These are phyloP conservation scores for Gentiana dahurica DNA, from an alignment of 257 asterid genomes.

Conservation along the genomic window DNA sequence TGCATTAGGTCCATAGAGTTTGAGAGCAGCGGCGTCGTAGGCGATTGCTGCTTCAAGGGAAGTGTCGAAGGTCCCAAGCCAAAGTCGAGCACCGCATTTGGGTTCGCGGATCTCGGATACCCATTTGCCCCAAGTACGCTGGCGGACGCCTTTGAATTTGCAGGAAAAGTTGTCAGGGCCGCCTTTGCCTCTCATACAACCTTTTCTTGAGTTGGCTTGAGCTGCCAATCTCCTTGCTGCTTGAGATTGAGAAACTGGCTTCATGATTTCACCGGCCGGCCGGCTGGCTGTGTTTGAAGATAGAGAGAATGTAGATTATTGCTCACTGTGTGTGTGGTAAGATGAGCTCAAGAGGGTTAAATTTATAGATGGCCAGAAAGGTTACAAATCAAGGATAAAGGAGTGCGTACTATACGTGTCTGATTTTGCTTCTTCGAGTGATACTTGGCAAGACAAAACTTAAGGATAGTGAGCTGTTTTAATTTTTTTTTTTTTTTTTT, in stretches of 20 bases:
- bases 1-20: slow-evolving; percentile 51
- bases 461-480: slow-evolving; percentile 1
- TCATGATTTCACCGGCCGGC: neutral
- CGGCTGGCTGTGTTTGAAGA: neutral
- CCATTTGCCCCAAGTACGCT: slow-evolving; percentile 94
- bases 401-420: slow-evolving; percentile 5
- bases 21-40: slow-evolving; percentile 62
- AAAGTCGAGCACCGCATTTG: slow-evolving; percentile 57
- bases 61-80: slow-evolving; percentile 83
- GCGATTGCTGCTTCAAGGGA: slow-evolving; percentile 70
- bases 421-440: slow-evolving; percentile 1
- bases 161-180: slow-evolving; percentile 81
- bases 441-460: slow-evolving; percentile 8
- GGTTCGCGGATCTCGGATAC: slow-evolving; percentile 91
- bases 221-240: slow-evolving; percentile 13
- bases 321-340: no score
- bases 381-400: neutral
- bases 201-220: slow-evolving; percentile 57
- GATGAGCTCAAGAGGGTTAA: neutral
- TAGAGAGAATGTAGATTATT: neutral
- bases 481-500: neutral
- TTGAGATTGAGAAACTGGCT: neutral
- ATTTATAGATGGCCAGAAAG: neutral
- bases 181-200: slow-evolving; percentile 86
- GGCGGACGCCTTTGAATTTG: slow-evolving; percentile 70